These are phyloP conservation scores for Orbilia brochopaga DNA, from an alignment of 2,329 filamentous ascomycete genomes.

Conservation along the genomic window DNA sequence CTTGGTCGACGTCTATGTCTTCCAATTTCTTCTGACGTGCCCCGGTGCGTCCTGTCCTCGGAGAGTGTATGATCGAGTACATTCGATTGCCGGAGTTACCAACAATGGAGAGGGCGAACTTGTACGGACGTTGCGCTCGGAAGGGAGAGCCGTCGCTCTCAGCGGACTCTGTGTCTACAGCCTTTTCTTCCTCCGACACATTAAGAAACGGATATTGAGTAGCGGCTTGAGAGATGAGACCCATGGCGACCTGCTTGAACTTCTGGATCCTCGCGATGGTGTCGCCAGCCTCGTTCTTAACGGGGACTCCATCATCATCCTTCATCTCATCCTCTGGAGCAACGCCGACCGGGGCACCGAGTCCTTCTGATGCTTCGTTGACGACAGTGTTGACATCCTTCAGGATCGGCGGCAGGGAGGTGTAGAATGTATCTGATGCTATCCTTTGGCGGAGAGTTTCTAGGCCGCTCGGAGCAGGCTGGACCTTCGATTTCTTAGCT, in stretches of 20 bases:
- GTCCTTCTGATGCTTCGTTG: slow-evolving; percentile 27
- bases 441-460: slow-evolving; percentile 41
- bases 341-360: slow-evolving; percentile 12
- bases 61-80: background rate
- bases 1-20: slow-evolving; percentile 38
- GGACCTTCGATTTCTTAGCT: slow-evolving; percentile 37
- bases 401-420: slow-evolving; percentile 15
- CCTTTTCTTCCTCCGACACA: slow-evolving; percentile 22
- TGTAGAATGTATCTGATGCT: slow-evolving; percentile 37
- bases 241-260: slow-evolving; percentile 27
- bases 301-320: slow-evolving; percentile 18
- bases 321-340: slow-evolving; percentile 41
- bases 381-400: slow-evolving; percentile 32
- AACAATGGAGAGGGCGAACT: background rate
- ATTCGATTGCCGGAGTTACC: slow-evolving; percentile 12
- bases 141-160: slow-evolving; percentile 1
- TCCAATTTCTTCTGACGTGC: background rate
- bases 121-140: background rate
- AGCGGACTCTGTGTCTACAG: background rate
- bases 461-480: slow-evolving; percentile 14
- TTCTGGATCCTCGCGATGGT: slow-evolving; percentile 17
- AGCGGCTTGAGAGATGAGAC: slow-evolving; percentile 19
- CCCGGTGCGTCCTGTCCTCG: background rate
- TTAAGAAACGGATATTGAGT: slow-evolving; percentile 38
- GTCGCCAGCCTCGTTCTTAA: slow-evolving; percentile 23